phyloP scores from a whole-genome alignment of 305 asterid species.

The Fraxinus angustifolia region DNA sequence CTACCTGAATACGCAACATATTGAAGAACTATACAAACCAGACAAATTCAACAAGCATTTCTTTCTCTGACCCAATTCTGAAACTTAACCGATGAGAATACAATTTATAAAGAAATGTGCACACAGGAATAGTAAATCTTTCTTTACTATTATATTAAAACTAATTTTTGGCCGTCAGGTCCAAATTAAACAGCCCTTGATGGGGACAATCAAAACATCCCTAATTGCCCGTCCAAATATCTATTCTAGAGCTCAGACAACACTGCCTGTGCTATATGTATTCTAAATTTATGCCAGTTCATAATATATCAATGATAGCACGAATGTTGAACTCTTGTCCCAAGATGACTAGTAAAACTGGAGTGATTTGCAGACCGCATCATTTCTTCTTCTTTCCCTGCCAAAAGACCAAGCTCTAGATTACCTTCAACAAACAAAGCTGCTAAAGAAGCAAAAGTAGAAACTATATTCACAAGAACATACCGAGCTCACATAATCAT shows the following conservation, averaged over 20 bases:
- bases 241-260: not conserved
- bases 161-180: not conserved
- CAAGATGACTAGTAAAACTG: not conserved
- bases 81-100: not conserved
- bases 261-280: not conserved
- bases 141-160: not conserved
- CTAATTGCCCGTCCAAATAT: not conserved
- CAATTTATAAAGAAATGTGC: not conserved
- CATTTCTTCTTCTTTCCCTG: constrained; percentile 78
- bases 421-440: not conserved
- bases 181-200: not conserved
- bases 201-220: not conserved
- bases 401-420: not conserved
- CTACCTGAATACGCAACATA: not conserved
- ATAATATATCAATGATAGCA: not conserved
- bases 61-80: not conserved
- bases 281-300: not conserved
- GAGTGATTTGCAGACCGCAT: constrained; percentile 20
- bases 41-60: not conserved
- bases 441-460: not conserved
- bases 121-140: not conserved
- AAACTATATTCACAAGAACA: constrained; percentile 15
- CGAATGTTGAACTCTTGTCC: not conserved
- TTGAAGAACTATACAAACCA: not conserved
- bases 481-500: constrained; percentile 77